Percentiles rank a stretch among this genome's conserved stretches.
phyloP scores from a whole-genome alignment of 345 rosid genomes.

The Acer campestre region DNA sequence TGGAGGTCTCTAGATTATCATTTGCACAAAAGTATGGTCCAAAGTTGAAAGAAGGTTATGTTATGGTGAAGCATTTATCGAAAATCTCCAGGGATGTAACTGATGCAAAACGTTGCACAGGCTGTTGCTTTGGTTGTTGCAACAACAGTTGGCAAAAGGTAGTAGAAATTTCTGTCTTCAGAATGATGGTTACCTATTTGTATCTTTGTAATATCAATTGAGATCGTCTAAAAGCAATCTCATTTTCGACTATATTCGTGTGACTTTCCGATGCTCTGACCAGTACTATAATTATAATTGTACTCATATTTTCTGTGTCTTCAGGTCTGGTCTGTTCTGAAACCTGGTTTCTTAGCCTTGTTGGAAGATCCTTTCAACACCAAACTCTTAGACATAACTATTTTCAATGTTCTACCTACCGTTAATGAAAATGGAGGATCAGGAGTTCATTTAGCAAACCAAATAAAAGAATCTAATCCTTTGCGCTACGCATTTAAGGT shows the following conservation, averaged over 20 bases:
- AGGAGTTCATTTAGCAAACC: slow-evolving; percentile 51
- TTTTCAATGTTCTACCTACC: slow-evolving; percentile 59
- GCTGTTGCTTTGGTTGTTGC: slow-evolving; percentile 56
- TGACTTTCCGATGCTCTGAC: neutral
- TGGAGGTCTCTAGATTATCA: slow-evolving; percentile 89
- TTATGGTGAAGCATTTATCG: slow-evolving; percentile 69
- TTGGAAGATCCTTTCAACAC: slow-evolving; percentile 73
- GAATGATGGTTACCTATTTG: neutral
- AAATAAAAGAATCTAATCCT: slow-evolving; percentile 69
- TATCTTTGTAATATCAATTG: slow-evolving; percentile 1
- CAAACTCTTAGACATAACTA: slow-evolving; percentile 72
- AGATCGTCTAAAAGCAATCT: neutral
- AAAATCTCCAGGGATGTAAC: slow-evolving; percentile 32
- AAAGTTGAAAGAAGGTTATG: slow-evolving; percentile 89
- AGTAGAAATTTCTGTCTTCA: neutral
- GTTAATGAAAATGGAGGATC: slow-evolving; percentile 34
- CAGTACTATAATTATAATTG: neutral
- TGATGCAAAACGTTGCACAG: slow-evolving; percentile 44
- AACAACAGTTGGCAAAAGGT: slow-evolving; percentile 76
- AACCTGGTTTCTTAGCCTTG: slow-evolving; percentile 92
- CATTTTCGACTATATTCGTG: no score
- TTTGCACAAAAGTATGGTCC: slow-evolving; percentile 80
- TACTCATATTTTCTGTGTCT: slow-evolving; percentile 10
- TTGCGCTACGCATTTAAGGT: slow-evolving; percentile 66
- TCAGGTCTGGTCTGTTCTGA: slow-evolving; percentile 96